Percentiles rank a stretch among this genome's conserved stretches.
These are phyloP conservation scores for Juglanconis oblonga DNA, from an alignment of 2,329 filamentous ascomycete genomes.

Conservation along the genomic window DNA sequence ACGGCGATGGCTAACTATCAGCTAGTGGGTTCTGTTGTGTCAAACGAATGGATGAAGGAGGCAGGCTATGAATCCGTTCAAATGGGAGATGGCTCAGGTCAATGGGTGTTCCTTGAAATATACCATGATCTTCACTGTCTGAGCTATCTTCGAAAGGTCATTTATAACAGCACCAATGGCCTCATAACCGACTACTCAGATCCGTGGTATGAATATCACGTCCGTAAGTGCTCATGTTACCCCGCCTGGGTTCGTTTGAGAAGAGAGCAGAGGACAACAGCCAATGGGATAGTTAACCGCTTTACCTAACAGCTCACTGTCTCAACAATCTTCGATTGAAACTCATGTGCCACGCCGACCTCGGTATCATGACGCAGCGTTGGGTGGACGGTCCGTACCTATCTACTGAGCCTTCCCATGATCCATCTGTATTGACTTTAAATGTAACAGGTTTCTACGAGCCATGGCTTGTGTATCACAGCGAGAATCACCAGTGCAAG, in stretches of 20 bases:
- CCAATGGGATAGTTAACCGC: not conserved
- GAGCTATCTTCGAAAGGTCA: not conserved
- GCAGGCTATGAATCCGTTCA: not conserved
- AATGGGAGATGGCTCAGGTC: not conserved
- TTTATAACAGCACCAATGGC: conserved; percentile 1
- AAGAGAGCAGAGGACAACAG: not conserved
- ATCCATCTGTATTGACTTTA: not conserved
- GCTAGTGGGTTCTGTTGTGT: not conserved
- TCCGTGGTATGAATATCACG: not conserved
- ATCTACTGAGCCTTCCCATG: not conserved
- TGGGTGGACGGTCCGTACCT: not conserved
- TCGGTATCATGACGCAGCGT: not conserved
- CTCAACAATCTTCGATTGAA: not conserved
- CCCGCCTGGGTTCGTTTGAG: not conserved
- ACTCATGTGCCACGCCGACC: not conserved
- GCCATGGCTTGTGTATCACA: conserved; percentile 1
- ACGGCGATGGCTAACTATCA: not conserved
- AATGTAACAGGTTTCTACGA: not conserved
- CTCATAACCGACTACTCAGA: not conserved
- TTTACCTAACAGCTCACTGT: not conserved
- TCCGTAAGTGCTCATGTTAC: not conserved
- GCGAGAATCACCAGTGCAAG: conserved; percentile 2
- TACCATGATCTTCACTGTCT: conserved; percentile 5
- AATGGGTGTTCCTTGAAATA: not conserved
- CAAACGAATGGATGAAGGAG: not conserved